Percentiles rank a stretch among this genome's conserved stretches.
Evolutionary conservation across 371 early-diverging fungal species (phyloP).

Genomic region (Syncephalis plumigaleata): DNA sequence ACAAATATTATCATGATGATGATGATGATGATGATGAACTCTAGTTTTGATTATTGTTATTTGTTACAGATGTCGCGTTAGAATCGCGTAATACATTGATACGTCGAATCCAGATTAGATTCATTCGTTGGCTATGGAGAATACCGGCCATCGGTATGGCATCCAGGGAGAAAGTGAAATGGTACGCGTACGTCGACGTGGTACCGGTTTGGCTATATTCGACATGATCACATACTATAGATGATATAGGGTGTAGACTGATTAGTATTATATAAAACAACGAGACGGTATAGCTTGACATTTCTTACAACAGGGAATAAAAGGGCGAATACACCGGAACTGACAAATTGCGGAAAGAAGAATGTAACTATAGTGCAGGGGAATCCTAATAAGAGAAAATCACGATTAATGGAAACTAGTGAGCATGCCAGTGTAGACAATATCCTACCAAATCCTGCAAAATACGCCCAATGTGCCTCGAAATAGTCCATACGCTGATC

Average conservation of each 20-base stretch:
- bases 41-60: no score
- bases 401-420: neutral
- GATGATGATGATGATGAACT: no score
- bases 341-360: constrained; percentile 20
- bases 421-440: neutral
- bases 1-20: no score
- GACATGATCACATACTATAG: constrained; percentile 28
- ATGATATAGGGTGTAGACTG: no score
- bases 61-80: no score
- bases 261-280: no score
- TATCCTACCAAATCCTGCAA: constrained; percentile 21
- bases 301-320: constrained; percentile 24
- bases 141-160: constrained; percentile 21
- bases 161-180: constrained; percentile 5
- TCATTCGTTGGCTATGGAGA: constrained; percentile 22
- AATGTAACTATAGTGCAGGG: constrained; percentile 19
- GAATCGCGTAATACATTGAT: no score
- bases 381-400: constrained; percentile 10
- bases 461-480: constrained; percentile 28
- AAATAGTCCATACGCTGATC: constrained; percentile 21
- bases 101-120: constrained; percentile 3
- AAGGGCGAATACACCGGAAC: constrained; percentile 24
- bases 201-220: constrained; percentile 14
- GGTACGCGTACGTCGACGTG: constrained; percentile 1
- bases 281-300: no score